phyloP scores from a whole-genome alignment of 1,284 basidiomycete species.

The Stygiomarasmius scandens region DNA sequence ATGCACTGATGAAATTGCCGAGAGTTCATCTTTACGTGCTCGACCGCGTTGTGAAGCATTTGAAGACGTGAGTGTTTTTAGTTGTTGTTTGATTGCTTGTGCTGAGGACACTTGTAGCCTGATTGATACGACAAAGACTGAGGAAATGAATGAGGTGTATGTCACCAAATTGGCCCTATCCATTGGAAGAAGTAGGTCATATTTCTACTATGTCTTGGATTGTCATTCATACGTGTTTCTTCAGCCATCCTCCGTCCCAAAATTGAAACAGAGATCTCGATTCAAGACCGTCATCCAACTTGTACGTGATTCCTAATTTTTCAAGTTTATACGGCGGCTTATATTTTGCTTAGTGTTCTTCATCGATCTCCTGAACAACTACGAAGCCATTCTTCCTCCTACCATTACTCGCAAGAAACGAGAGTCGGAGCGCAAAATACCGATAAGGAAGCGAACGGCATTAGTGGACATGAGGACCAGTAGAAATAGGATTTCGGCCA shows the following conservation, averaged over 20 bases:
- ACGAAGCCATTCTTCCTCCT: constrained; percentile 76
- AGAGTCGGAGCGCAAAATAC: constrained; percentile 82
- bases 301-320: constrained; percentile 51
- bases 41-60: constrained; percentile 78
- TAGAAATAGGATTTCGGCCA: constrained; percentile 70
- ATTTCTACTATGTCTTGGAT: background rate
- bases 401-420: constrained; percentile 83
- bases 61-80: constrained; percentile 61
- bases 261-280: constrained; percentile 78
- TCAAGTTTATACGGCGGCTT: constrained; percentile 1
- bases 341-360: constrained; percentile 58
- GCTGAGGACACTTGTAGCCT: constrained; percentile 46
- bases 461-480: constrained; percentile 88
- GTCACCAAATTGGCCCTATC: constrained; percentile 86
- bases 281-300: constrained; percentile 86
- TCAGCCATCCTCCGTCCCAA: constrained; percentile 83
- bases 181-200: constrained; percentile 78
- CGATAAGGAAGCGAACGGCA: constrained; percentile 84
- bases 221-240: constrained; percentile 10
- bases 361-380: constrained; percentile 83
- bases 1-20: constrained; percentile 74
- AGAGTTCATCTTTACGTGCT: constrained; percentile 83
- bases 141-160: constrained; percentile 77
- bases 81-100: background rate
- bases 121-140: constrained; percentile 66